Evolutionary conservation across 2,329 filamentous ascomycete genomes (phyloP).

Genomic region (Chlorencoelia australis): DNA sequence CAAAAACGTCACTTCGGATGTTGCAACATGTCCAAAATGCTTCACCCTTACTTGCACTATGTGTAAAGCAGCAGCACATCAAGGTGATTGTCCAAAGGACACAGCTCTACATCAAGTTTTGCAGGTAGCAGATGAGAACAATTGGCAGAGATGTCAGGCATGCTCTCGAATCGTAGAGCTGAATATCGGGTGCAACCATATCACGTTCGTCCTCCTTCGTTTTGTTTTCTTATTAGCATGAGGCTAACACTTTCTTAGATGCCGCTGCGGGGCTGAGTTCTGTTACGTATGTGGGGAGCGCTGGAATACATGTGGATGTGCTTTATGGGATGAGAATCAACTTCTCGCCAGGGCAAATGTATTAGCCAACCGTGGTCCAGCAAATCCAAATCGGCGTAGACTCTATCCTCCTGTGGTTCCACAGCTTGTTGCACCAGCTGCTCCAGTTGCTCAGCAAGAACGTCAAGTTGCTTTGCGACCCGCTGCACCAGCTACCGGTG

Average conservation of each 20-base stretch:
- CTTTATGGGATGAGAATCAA: slow-evolving; percentile 30
- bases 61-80: slow-evolving; percentile 40
- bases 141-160: slow-evolving; percentile 41
- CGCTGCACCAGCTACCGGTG: slow-evolving; percentile 7
- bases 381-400: neutral
- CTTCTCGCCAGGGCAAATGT: slow-evolving; percentile 27
- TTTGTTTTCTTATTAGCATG: neutral
- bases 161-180: slow-evolving; percentile 42
- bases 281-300: slow-evolving; percentile 37
- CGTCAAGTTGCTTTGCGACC: slow-evolving; percentile 28
- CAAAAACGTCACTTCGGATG: slow-evolving; percentile 22
- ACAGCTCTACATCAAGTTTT: slow-evolving; percentile 31
- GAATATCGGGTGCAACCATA: slow-evolving; percentile 43
- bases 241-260: slow-evolving; percentile 27
- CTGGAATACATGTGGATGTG: slow-evolving; percentile 34
- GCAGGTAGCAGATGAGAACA: slow-evolving; percentile 30
- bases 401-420: neutral
- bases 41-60: slow-evolving; percentile 34
- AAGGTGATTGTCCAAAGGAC: slow-evolving; percentile 39
- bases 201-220: slow-evolving; percentile 36
- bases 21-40: slow-evolving; percentile 37
- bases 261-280: slow-evolving; percentile 37
- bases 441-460: neutral
- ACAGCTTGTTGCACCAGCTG: neutral
- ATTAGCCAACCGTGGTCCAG: slow-evolving; percentile 21